Evolutionary conservation across 148 eudicot genomes (phyloP), one percentile per base, ranked within the genome.

Genomic region (Pharnaceum exiguum): DNA sequence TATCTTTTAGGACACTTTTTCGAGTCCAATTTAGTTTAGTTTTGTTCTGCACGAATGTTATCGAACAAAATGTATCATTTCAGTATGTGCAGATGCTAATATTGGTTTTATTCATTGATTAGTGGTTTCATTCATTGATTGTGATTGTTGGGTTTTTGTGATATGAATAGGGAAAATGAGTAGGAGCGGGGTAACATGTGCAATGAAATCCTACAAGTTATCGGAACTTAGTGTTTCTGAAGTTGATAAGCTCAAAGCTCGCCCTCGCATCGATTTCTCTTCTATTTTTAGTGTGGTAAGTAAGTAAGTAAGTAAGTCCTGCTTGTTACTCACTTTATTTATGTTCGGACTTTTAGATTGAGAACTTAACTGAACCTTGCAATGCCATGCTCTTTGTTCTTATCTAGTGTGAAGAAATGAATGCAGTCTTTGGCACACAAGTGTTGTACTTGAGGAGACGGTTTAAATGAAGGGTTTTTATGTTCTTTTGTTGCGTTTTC

Each of bases 121-220:
- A 36, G 26, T 11, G 11, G 37, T 47, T 16, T 55, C 37, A n/a
- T 63, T 67, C 17, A 35, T 58, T 24, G n/a, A n/a, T n/a, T n/a
- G n/a, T 59, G 5, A 58, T 19, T 36, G 47, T 7, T 59, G 45
- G n/a, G n/a, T n/a, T 48, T 56, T 65, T 46, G 18, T 36, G 46
- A 22, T 45, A 33, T 31, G 30, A 44, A 36, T 71, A 88, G 96
- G 72, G 53, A 30, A 71, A 54, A 69, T 68, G 65, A 70, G 51
- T 51, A 63, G 50, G n/a, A n/a, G n/a, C 47, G 42, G 71, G 50
- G 64, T 78, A 50, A 80, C 68, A 6, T 83, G 96, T 58, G 77
- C 89, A 33, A 88, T 94, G 95, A 94, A 89, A 77, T 89, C 99
- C 25, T 94, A 89, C 72, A 83, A 68, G 78, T 68, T 94, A 67